Conservation (phyloP, 164 flowering plant genomes). For the Piper betle region DNA sequence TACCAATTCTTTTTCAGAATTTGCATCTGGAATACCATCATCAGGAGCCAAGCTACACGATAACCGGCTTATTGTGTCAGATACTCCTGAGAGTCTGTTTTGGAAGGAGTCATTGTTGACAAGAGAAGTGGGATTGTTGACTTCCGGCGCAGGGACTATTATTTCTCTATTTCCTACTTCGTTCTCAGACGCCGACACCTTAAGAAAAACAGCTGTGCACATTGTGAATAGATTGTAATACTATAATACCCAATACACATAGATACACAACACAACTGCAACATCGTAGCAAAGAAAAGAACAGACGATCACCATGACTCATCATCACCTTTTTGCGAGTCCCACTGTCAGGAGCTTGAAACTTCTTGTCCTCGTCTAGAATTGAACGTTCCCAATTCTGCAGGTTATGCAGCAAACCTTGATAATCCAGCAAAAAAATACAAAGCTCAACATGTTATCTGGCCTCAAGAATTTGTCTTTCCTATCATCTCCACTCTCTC, state of each 20-base stretch:
- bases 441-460: constrained; percentile 2
- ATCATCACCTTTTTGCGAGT: constrained; percentile 23
- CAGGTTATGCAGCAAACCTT: constrained; percentile 71
- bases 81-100: constrained; percentile 19
- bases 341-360: constrained; percentile 26
- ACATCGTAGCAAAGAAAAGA: too few species aligned
- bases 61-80: constrained; percentile 25
- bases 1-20: constrained; percentile 90
- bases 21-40: constrained; percentile 54
- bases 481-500: neutral
- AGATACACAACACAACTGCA: too few species aligned
- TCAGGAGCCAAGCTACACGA: constrained; percentile 33
- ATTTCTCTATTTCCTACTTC: constrained; percentile 11
- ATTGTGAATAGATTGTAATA: neutral
- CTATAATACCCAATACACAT: too few species aligned
- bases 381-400: constrained; percentile 74
- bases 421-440: constrained; percentile 44
- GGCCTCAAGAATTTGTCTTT: neutral
- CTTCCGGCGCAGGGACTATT: constrained; percentile 10
- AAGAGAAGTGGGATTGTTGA: neutral
- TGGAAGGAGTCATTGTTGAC: constrained; percentile 1
- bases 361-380: constrained; percentile 52
- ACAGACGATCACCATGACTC: too few species aligned
- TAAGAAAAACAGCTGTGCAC: neutral
- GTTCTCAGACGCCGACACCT: constrained; percentile 15